Base-by-base conservation (phyloP, 2,329 filamentous ascomycete genomes). In the Karstenula rhodostoma region DNA sequence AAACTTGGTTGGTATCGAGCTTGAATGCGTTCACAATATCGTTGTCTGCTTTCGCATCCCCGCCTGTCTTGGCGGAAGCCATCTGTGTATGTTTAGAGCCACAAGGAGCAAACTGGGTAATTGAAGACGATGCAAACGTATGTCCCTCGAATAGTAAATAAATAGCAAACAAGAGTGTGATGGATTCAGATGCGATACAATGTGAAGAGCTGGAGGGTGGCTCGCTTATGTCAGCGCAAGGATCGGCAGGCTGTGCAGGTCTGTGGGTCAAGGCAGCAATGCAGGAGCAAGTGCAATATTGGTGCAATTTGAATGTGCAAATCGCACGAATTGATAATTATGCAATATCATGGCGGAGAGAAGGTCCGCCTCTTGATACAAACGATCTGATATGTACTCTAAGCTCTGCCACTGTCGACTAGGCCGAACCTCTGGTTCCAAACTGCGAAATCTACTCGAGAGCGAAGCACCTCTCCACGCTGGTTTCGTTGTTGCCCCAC, bases 401-500 rank as follows among this genome's bases (percentile, higher is more conserved):
- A n/a, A 1, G 13, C 37, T 17, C 37, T 40, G n/a, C 17, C 37
- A 19, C 37, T n/a, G 37, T n/a, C 37, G 37, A 40, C 29, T 32
- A 5, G 8, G 29, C 29, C 19, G 12, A 44, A 13, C 42, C 10
- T 22, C 12, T 23, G n/a, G 42, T 19, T 12, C 7, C 42, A 29
- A 8, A 35, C 19, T 25, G 15, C 15, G 27, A 7, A 7, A 13
- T 23, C 33, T 57, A 49, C 23, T 74, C 72, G 57, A 86, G 62
- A 2, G 84, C 84, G 79, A 88, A 89, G 70, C 86, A 89, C 56
- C 86, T 79, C 74, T 89, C 86, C 46, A 84, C 83, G 56, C 78
- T 85, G 19, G 80, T 76, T 29, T 74, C 80, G 64, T 87, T 83
- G 66, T 89, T 89, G 0, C 86, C 86, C 85, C 86, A 89, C 87